phyloP scores from a whole-genome alignment of 1,139 yeast species.

The Zygosaccharomyces sapae region DNA sequence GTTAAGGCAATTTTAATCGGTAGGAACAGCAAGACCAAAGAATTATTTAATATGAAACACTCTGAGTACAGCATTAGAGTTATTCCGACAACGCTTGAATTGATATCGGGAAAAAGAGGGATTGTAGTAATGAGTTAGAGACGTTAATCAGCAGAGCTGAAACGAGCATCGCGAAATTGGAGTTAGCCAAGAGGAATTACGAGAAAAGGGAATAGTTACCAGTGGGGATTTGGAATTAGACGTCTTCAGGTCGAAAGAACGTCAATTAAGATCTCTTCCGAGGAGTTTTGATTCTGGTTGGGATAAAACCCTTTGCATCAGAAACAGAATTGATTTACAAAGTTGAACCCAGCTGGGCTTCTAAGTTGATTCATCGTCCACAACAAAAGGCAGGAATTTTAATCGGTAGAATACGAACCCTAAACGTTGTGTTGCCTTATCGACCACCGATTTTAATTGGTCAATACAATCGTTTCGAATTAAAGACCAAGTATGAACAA shows the following conservation, averaged over 20 bases:
- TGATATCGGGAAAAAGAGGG: slow-evolving; percentile 17
- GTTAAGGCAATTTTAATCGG: slow-evolving; percentile 35
- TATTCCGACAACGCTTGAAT: slow-evolving; percentile 38
- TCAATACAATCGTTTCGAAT: slow-evolving; percentile 31
- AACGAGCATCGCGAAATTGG: slow-evolving; percentile 24
- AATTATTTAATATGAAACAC: slow-evolving; percentile 29
- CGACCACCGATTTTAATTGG: slow-evolving; percentile 36
- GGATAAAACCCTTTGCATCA: slow-evolving; percentile 11
- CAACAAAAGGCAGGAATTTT: slow-evolving; percentile 20
- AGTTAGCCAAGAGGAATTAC: slow-evolving; percentile 16
- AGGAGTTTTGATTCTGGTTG: not conserved
- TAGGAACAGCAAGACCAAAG: slow-evolving; percentile 24
- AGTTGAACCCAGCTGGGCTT: slow-evolving; percentile 11
- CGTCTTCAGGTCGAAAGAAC: slow-evolving; percentile 16
- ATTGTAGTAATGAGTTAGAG: slow-evolving; percentile 21
- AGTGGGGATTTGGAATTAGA: slow-evolving; percentile 25
- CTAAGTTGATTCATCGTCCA: not conserved
- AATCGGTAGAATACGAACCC: slow-evolving; percentile 21
- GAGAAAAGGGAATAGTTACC: slow-evolving; percentile 12
- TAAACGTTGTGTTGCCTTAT: slow-evolving; percentile 37
- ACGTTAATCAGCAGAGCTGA: slow-evolving; percentile 20
- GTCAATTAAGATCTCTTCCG: not conserved
- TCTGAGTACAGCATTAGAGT: slow-evolving; percentile 36
- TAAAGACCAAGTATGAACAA: slow-evolving; percentile 31
- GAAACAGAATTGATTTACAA: slow-evolving; percentile 23